Evolutionary conservation across 139 green algal species (phyloP).

Genomic region (Chlorella sp.): DNA sequence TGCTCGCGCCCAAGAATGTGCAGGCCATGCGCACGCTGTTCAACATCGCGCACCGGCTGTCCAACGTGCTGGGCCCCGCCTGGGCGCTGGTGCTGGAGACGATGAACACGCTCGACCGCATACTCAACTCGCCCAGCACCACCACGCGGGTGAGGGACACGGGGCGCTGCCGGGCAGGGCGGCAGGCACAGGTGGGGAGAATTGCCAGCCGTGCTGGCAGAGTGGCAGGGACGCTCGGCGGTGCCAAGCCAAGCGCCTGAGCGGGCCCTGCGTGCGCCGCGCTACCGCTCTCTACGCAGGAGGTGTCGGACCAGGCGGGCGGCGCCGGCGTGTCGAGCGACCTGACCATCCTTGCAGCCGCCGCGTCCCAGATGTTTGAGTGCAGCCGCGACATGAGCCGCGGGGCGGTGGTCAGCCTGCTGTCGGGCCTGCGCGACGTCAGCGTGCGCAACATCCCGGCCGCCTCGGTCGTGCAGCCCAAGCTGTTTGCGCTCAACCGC

Average conservation of each 20-base stretch:
- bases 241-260: too few species aligned
- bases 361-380: slow-evolving; percentile 72
- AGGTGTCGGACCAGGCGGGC: slow-evolving; percentile 34
- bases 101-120: slow-evolving; percentile 73
- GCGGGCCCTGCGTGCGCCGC: too few species aligned
- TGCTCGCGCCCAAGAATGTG: slow-evolving; percentile 80
- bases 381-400: slow-evolving; percentile 58
- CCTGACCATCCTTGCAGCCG: slow-evolving; percentile 57
- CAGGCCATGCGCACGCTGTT: slow-evolving; percentile 84
- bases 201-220: too few species aligned
- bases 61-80: slow-evolving; percentile 54
- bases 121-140: slow-evolving; percentile 68
- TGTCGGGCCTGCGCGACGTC: slow-evolving; percentile 52
- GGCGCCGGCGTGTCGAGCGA: slow-evolving; percentile 39
- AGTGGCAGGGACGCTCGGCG: too few species aligned
- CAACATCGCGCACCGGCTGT: slow-evolving; percentile 74
- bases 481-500: slow-evolving; percentile 65
- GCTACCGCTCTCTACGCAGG: slow-evolving; percentile 38
- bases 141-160: slow-evolving; percentile 62
- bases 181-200: not conserved
- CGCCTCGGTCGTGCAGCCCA: slow-evolving; percentile 17
- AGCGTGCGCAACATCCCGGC: slow-evolving; percentile 19
- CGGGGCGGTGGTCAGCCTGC: slow-evolving; percentile 64
- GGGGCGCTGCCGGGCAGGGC: not conserved
- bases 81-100: slow-evolving; percentile 77